Base-by-base conservation (phyloP, 345 rosid species). In the Capsella bursapastoris region DNA sequence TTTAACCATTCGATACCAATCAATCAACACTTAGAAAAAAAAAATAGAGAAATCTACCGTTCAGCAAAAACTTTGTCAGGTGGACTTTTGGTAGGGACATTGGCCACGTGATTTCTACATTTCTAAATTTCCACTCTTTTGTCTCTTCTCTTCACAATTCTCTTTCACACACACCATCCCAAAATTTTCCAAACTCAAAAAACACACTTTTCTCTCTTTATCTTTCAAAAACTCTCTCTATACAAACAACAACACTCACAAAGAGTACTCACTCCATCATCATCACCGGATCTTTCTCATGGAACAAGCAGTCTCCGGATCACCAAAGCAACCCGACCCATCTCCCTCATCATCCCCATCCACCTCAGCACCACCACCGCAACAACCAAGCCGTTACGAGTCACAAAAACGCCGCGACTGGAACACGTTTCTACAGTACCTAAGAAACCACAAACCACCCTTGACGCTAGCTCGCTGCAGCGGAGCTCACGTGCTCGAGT, bases 361-460 rank as follows among this genome's bases (percentile, higher is more conserved):
- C 74, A 45, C 32, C 22, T 67, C 64, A 60, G 43, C 43, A 40
- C 13, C 43, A 4, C 4, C 77, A 62, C 68, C 72, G 45, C 65
- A 67, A 47, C 65, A 61, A 57, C 89, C 79, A 16, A 88, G 92
- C 81, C 84, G 92, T 28, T 88, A 88, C 80, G 92, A 88, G 81
- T 86, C 92, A 1, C 90, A 88, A 15, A 88, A 88, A 67, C 81
- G 88, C 11, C 76, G 92, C n/a, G 92, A 88, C 85, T 88, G 90
- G 92, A 84, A 83, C 79, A 81, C 92, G 44, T 88, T 88, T 78
- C 76, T 88, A 76, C 92, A 88, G 55, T 88, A 86, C 81, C 77
- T 88, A 55, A 81, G 69, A 41, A 83, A 78, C 87, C 90, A 88
- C 80, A 88, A 84, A 78, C 90, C 92, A 0, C 90, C 92, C 34